These are phyloP conservation scores for Penicillium crustosum DNA, from an alignment of 2,329 filamentous ascomycete species.

Conservation along the genomic window DNA sequence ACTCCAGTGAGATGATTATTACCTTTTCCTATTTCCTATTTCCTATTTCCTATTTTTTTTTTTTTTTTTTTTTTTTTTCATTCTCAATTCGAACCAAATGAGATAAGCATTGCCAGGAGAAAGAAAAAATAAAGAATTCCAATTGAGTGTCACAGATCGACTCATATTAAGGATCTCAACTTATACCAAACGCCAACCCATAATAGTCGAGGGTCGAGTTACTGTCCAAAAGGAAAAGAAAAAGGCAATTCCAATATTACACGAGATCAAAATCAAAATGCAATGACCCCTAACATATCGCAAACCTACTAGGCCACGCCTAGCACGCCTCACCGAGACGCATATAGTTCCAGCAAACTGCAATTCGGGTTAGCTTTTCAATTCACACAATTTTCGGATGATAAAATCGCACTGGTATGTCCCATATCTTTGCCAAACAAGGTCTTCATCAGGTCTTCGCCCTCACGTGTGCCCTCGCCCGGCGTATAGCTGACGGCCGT, in stretches of 20 bases:
- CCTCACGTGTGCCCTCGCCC: slow-evolving; percentile 56
- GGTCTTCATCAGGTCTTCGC: slow-evolving; percentile 61
- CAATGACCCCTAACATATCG: no score
- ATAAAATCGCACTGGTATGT: slow-evolving; percentile 56
- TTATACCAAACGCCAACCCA: neutral
- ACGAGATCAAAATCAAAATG: neutral
- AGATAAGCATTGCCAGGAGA: no score
- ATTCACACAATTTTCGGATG: neutral
- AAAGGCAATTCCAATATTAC: neutral
- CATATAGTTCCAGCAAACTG: slow-evolving; percentile 60
- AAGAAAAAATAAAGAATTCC: neutral
- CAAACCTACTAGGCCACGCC: slow-evolving; percentile 6
- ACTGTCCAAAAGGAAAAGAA: neutral
- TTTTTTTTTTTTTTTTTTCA: no score
- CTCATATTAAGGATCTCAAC: neutral
- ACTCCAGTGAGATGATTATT: no score
- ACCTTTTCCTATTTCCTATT: no score
- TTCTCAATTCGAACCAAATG: no score
- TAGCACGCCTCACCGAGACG: slow-evolving; percentile 42
- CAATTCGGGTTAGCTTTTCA: slow-evolving; percentile 5
- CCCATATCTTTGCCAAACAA: slow-evolving; percentile 71
- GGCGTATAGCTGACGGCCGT: slow-evolving; percentile 65
- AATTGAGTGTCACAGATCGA: neutral
- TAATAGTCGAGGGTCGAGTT: neutral
- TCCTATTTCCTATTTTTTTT: no score